Percentiles rank a stretch among this genome's conserved stretches.
Evolutionary conservation across 257 asterid genomes (phyloP).

Genomic region (Penstemon newberryi): DNA sequence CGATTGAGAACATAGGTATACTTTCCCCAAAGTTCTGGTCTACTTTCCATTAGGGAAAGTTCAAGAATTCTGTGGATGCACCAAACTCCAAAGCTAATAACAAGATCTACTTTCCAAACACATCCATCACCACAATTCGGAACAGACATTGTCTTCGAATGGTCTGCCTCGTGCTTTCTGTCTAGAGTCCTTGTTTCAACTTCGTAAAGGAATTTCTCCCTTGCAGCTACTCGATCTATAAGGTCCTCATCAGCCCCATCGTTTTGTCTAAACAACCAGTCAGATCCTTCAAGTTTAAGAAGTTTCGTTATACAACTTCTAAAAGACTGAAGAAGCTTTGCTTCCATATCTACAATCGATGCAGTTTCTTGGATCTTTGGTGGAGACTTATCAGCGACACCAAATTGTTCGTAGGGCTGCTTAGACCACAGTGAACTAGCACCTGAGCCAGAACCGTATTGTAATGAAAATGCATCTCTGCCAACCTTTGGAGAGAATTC

Average conservation of each 20-base stretch:
- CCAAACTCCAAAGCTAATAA: constrained; percentile 97
- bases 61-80: constrained; percentile 93
- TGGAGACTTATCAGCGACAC: constrained; percentile 71
- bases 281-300: constrained; percentile 91
- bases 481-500: constrained; percentile 57
- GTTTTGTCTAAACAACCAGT: constrained; percentile 83
- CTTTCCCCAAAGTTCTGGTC: constrained; percentile 99
- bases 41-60: constrained; percentile 90
- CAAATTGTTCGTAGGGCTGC: constrained; percentile 88
- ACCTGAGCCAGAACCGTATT: constrained; percentile 46
- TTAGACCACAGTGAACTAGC: constrained; percentile 76
- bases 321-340: constrained; percentile 79
- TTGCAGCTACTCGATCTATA: constrained; percentile 83
- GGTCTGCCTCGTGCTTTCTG: constrained; percentile 58
- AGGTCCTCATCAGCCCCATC: constrained; percentile 97
- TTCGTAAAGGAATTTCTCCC: constrained; percentile 74
- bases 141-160: constrained; percentile 58
- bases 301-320: constrained; percentile 72
- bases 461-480: constrained; percentile 60
- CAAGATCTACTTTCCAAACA: constrained; percentile 74
- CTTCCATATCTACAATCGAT: constrained; percentile 57
- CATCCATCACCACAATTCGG: constrained; percentile 98
- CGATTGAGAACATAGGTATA: constrained; percentile 91
- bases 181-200: constrained; percentile 56
- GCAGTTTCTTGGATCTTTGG: constrained; percentile 49